A percentile compares a stretch with the other conserved stretches of the same genome.
Conservation (phyloP, 2,329 filamentous ascomycete genomes). For the Zasmidium cellare region DNA sequence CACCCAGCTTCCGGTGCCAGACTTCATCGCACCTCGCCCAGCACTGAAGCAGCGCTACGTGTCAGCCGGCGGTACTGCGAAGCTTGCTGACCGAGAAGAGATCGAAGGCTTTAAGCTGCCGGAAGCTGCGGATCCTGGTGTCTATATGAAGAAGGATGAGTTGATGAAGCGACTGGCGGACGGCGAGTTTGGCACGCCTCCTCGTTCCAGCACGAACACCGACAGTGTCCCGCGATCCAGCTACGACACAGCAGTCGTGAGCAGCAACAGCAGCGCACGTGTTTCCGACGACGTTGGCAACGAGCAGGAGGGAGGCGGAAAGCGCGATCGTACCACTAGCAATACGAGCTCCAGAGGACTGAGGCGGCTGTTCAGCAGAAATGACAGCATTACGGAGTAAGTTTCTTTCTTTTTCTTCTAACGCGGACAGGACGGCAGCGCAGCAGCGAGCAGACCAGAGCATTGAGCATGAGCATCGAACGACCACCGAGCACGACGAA, state of each 20-base stretch:
- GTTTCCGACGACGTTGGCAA: neutral
- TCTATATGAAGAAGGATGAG: conserved; percentile 15
- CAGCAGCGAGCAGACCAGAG: neutral
- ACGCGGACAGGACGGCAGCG: neutral
- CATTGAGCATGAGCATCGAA: neutral
- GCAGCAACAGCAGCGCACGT: neutral
- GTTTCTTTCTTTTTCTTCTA: neutral
- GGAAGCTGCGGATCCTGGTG: neutral
- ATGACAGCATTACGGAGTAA: neutral
- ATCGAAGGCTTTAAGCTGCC: conserved; percentile 12
- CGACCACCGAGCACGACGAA: neutral
- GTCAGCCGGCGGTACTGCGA: conserved; percentile 27
- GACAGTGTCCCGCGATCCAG: neutral
- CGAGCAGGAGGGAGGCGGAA: conserved; percentile 4
- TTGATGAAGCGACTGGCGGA: conserved; percentile 9
- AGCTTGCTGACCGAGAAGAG: conserved; percentile 25
- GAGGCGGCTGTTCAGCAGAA: neutral
- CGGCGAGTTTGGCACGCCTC: conserved; percentile 9
- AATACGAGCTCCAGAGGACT: neutral
- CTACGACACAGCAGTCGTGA: neutral
- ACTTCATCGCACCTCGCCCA: conserved; percentile 24
- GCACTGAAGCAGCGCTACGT: conserved; percentile 29
- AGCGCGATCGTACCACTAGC: conserved; percentile 19
- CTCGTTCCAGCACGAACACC: neutral
- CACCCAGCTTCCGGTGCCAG: conserved; percentile 9